Evolutionary conservation across 768 basidiomycete genomes (phyloP), one percentile per base, ranked within the genome.

Genomic region (Austroboletus eburneus): DNA sequence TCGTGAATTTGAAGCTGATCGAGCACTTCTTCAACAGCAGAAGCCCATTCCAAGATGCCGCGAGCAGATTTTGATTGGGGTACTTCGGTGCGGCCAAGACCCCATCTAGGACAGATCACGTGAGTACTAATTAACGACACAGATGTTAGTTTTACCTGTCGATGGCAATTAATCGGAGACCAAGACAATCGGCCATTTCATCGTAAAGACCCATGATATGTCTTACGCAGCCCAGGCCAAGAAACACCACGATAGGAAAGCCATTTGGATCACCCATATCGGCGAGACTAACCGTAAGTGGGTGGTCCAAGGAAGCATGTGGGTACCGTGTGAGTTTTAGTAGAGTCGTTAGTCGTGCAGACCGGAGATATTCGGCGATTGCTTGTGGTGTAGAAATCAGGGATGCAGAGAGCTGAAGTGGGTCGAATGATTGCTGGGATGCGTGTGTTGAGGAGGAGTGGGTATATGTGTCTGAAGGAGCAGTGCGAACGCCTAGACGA

Each of bases 161-260:
- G 54, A 99, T 85, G 38, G 93, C 94, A 57, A 99, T 93, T 44
- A 99, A 72, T 45, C 95, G 74, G 29, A 99, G 74, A 5, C 85
- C 85, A 48, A 95, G 68, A 47, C 85, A 87, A 49, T 85, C 81
- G 4, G 95, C 95, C 81, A 97, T 87, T 62, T 99, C 95, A 64
- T 98, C 95, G 62, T 93, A 98, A 39, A 98, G 69, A 13, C 90
- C 93, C 77, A 96, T 87, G 48, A 97, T 78, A 65, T 98, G 93
- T 33, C 95, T 79, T 4, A 98, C 95, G 59, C 91, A 91, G 14
- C 94, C 95, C 39, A 98, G 63, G 2, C 95, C 95, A 50, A 99
- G 79, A 64, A 95, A 99, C 20, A 98, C 79, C 20, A 99, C 70
- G 9, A 98, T 79, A 0, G 95, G 95, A 57, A 81, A 79, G 1